A percentile compares a stretch with the other conserved stretches of the same genome.
Evolutionary conservation across 1,139 yeast species (phyloP).

Genomic region (Suhomyces kunorum): DNA sequence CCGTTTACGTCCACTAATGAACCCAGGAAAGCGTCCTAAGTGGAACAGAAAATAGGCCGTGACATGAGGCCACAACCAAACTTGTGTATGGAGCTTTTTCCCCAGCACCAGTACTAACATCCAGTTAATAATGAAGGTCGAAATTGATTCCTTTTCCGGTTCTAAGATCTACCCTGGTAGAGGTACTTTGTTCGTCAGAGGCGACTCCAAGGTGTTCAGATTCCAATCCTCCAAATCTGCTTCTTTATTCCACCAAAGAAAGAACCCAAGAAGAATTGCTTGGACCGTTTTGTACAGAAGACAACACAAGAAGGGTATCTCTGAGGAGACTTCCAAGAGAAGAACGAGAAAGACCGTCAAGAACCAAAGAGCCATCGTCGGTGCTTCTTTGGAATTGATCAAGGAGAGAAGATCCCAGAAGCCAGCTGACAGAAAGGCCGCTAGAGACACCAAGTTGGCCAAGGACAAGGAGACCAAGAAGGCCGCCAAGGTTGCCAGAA

Average conservation of each 20-base stretch:
- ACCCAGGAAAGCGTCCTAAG: no score
- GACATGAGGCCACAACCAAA: not conserved
- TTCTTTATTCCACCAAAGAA: constrained; percentile 98
- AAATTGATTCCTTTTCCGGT: constrained; percentile 99
- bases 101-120: constrained; percentile 23
- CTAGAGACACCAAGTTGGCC: constrained; percentile 88
- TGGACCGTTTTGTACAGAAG: constrained; percentile 99
- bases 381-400: constrained; percentile 98
- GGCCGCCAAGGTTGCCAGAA: constrained; percentile 90
- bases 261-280: constrained; percentile 99
- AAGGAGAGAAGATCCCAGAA: constrained; percentile 95
- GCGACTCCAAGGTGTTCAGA: constrained; percentile 99
- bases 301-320: constrained; percentile 99
- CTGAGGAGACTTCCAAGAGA: constrained; percentile 98
- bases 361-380: constrained; percentile 98
- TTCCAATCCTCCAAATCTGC: constrained; percentile 98
- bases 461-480: constrained; percentile 96
- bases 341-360: constrained; percentile 97
- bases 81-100: not conserved
- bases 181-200: constrained; percentile 99
- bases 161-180: constrained; percentile 99
- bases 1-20: not conserved
- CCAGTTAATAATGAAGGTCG: constrained; percentile 84
- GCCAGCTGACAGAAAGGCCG: constrained; percentile 98
- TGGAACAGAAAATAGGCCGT: no score